Evolutionary conservation across 2,329 filamentous ascomycete species (phyloP).

Genomic region (Leptographium flavum): DNA sequence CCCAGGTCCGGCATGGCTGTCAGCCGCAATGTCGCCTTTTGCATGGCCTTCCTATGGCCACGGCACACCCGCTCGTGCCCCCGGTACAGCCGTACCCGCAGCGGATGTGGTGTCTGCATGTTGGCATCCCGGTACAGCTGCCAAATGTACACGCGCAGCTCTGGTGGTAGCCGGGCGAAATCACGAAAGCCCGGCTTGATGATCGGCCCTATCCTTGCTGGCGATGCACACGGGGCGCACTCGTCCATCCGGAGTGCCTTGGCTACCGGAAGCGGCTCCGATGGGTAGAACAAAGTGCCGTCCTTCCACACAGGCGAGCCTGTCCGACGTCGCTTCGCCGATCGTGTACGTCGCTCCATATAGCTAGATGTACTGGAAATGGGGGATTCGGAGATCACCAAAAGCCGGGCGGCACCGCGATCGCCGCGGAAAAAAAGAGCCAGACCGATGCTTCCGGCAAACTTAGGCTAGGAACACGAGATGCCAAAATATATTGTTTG

Average conservation of each 20-base stretch:
- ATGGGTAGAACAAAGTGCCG: background rate
- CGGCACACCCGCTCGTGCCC: constrained; percentile 3
- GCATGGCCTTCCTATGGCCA: background rate
- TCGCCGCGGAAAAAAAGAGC: background rate
- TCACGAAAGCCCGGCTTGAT: background rate
- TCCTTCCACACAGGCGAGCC: too few species aligned
- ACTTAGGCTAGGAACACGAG: too few species aligned
- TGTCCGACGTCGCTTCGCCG: background rate
- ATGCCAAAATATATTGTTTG: too few species aligned
- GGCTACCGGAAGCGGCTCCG: background rate
- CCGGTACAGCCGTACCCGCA: constrained; percentile 11
- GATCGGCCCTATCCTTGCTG: background rate
- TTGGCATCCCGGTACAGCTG: background rate
- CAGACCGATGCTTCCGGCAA: background rate
- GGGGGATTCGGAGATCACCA: too few species aligned
- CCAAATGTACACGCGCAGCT: constrained; percentile 11
- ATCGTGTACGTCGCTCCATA: background rate
- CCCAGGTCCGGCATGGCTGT: constrained; percentile 10
- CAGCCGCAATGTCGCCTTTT: constrained; percentile 4
- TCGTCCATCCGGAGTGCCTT: background rate
- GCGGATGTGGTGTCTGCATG: constrained; percentile 5
- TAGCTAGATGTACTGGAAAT: too few species aligned
- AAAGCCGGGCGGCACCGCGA: too few species aligned
- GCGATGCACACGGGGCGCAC: background rate
- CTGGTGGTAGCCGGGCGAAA: constrained; percentile 7